Percentiles rank a stretch among this genome's conserved stretches.
phyloP scores from a whole-genome alignment of 2,329 filamentous ascomycete genomes.

The Colletotrichum noveboracense region DNA sequence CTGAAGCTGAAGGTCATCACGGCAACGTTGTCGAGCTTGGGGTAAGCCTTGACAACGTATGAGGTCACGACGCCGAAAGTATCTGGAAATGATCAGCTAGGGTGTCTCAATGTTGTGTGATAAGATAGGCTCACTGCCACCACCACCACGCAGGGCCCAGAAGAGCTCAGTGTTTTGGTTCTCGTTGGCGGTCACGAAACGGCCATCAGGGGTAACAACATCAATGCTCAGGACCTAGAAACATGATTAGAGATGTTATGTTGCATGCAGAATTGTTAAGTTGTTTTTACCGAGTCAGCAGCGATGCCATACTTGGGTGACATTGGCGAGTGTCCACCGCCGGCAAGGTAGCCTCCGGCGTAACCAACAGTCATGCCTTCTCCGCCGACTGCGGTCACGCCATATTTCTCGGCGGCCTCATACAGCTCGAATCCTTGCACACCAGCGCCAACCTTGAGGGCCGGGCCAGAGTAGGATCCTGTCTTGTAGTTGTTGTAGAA shows the following conservation, averaged over 20 bases:
- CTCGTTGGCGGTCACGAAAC: slow-evolving; percentile 43
- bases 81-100: slow-evolving; percentile 41
- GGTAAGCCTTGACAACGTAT: slow-evolving; percentile 57
- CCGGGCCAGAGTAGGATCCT: slow-evolving; percentile 53
- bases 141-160: slow-evolving; percentile 55
- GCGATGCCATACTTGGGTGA: slow-evolving; percentile 58
- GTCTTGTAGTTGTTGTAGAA: slow-evolving; percentile 42
- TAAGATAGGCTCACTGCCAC: slow-evolving; percentile 23
- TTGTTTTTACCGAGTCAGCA: slow-evolving; percentile 44
- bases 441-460: slow-evolving; percentile 58
- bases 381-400: slow-evolving; percentile 57
- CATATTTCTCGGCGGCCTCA: slow-evolving; percentile 48
- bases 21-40: slow-evolving; percentile 41
- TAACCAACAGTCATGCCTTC: slow-evolving; percentile 61
- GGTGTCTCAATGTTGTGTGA: background rate
- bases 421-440: slow-evolving; percentile 56
- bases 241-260: background rate
- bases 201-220: slow-evolving; percentile 49
- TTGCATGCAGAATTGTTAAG: background rate
- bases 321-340: slow-evolving; percentile 62
- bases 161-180: slow-evolving; percentile 50
- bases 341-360: slow-evolving; percentile 64
- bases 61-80: slow-evolving; percentile 63
- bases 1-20: slow-evolving; percentile 49
- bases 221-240: slow-evolving; percentile 47